Percentiles rank a stretch among this genome's conserved stretches.
Conservation (phyloP, 1,139 yeast genomes). For the Scheffersomyces illinoinensis region DNA sequence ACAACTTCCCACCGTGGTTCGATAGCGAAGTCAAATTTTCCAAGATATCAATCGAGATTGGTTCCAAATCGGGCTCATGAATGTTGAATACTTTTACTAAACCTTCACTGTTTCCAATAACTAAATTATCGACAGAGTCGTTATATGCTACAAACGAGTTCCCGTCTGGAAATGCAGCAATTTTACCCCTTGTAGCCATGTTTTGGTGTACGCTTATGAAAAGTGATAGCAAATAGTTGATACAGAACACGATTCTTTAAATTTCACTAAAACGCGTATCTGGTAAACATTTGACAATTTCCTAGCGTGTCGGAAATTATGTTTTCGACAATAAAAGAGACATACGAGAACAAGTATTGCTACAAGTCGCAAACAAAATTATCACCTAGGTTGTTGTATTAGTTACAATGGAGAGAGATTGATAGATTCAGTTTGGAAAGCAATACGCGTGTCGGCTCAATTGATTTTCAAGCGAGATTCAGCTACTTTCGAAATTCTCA, state of each 20-base stretch:
- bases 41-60: conserved; percentile 51
- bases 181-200: conserved; percentile 18
- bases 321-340: background rate
- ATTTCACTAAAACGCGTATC: background rate
- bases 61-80: conserved; percentile 51
- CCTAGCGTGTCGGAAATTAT: background rate
- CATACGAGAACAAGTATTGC: background rate
- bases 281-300: background rate
- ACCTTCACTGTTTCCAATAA: conserved; percentile 54
- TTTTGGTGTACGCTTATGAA: background rate
- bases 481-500: background rate
- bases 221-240: background rate
- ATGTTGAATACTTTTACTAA: conserved; percentile 51
- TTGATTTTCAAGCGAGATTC: background rate
- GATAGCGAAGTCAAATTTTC: conserved; percentile 42
- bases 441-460: background rate
- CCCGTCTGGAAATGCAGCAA: conserved; percentile 49
- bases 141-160: conserved; percentile 45
- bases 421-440: too few relatives aligned
- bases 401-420: background rate
- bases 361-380: background rate
- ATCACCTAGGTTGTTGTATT: background rate
- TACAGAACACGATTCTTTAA: background rate
- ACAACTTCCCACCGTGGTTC: conserved; percentile 19
- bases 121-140: conserved; percentile 31